Conservation (phyloP, 2,329 filamentous ascomycete genomes). For the Acarospora socialis region DNA sequence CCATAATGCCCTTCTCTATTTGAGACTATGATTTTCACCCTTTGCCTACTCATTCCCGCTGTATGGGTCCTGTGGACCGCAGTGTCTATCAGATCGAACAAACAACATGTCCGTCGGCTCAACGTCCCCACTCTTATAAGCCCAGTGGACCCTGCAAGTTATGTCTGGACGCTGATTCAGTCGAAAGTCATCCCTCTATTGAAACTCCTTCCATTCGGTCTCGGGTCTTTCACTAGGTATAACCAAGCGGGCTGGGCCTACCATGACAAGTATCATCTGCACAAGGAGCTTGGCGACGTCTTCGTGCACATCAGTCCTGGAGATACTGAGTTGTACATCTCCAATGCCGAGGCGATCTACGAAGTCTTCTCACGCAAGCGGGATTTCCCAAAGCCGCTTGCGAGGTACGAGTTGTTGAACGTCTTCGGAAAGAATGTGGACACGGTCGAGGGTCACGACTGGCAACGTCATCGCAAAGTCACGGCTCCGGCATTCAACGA, state of each 20-base stretch:
- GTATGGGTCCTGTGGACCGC: not conserved
- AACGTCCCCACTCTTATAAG: not conserved
- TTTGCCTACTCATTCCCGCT: too few species aligned
- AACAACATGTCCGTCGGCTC: not conserved
- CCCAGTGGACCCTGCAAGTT: not conserved
- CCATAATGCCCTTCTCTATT: too few species aligned
- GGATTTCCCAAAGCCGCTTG: constrained; percentile 10
- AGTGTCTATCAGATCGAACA: not conserved
- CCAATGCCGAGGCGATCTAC: constrained; percentile 12
- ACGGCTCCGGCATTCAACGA: constrained; percentile 32
- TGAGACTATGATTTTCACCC: too few species aligned
- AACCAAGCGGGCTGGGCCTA: constrained; percentile 17
- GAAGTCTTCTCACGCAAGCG: constrained; percentile 12
- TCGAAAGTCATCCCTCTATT: not conserved
- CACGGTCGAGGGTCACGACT: constrained; percentile 21
- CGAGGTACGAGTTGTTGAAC: constrained; percentile 7
- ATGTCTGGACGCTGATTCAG: constrained; percentile 2
- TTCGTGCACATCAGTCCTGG: constrained; percentile 17
- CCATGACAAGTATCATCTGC: constrained; percentile 12
- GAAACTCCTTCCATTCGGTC: not conserved
- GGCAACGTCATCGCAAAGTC: constrained; percentile 31
- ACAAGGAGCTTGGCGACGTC: constrained; percentile 15
- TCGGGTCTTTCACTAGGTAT: constrained; percentile 14
- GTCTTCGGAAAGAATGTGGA: constrained; percentile 11
- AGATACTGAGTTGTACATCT: constrained; percentile 15